Conservation (phyloP, 2,329 filamentous ascomycete genomes). For the Neospermospora avenae region DNA sequence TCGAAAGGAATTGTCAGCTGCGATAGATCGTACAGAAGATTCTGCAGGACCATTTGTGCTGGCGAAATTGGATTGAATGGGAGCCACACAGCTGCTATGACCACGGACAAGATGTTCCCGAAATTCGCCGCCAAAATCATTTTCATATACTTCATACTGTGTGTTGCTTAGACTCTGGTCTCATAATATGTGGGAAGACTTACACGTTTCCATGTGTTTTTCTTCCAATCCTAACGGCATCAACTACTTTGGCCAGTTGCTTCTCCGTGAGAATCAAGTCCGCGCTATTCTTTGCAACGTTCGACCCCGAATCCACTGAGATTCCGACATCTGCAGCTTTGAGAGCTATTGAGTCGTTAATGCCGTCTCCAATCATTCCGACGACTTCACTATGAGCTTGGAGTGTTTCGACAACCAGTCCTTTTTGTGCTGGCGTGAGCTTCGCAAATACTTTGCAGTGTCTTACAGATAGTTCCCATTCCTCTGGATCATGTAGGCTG, state of each 20-base stretch:
- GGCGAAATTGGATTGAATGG: slow-evolving; percentile 11
- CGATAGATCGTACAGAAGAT: slow-evolving; percentile 7
- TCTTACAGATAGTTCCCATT: slow-evolving; percentile 5
- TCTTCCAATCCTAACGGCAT: slow-evolving; percentile 8
- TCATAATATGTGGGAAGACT: neutral
- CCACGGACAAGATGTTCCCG: slow-evolving; percentile 4
- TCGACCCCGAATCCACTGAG: slow-evolving; percentile 7
- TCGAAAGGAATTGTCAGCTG: slow-evolving; percentile 12
- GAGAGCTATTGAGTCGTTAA: slow-evolving; percentile 16
- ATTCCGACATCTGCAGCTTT: slow-evolving; percentile 13
- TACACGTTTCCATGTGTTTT: slow-evolving; percentile 15
- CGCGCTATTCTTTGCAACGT: slow-evolving; percentile 14
- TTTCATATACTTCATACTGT: slow-evolving; percentile 17
- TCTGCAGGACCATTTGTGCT: slow-evolving; percentile 9
- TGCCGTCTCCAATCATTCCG: slow-evolving; percentile 19
- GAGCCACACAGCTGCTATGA: slow-evolving; percentile 2
- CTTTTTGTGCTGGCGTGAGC: slow-evolving; percentile 28
- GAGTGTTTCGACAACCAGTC: slow-evolving; percentile 33
- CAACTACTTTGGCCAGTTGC: slow-evolving; percentile 13
- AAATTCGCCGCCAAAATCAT: slow-evolving; percentile 11
- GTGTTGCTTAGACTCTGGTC: neutral
- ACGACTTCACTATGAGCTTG: slow-evolving; percentile 29
- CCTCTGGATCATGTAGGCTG: neutral
- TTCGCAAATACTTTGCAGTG: slow-evolving; percentile 20
- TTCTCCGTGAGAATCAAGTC: slow-evolving; percentile 16